Conservation (phyloP, 1,139 yeast species). For the Lizanozyma gosingica region DNA sequence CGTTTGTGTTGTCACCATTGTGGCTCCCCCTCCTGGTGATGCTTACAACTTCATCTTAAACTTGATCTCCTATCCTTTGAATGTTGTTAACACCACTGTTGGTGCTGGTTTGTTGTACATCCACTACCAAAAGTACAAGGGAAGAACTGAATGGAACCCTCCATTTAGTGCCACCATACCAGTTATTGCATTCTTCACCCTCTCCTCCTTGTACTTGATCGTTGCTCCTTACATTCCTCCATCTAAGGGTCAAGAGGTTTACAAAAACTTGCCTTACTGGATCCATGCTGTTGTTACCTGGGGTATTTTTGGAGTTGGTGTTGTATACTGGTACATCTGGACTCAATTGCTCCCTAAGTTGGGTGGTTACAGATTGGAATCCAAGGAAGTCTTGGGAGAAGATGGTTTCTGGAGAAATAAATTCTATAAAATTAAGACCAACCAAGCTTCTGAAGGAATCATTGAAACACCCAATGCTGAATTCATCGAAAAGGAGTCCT, state of each 20-base stretch:
- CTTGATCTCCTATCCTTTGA: constrained; percentile 42
- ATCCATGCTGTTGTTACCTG: constrained; percentile 77
- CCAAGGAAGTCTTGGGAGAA: constrained; percentile 53
- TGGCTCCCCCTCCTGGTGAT: constrained; percentile 44
- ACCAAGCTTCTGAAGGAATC: constrained; percentile 6
- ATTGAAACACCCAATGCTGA: background rate
- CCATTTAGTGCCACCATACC: constrained; percentile 63
- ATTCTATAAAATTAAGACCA: constrained; percentile 34
- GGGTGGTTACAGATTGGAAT: constrained; percentile 51
- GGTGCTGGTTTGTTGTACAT: constrained; percentile 34
- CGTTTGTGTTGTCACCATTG: constrained; percentile 35
- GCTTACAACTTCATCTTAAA: constrained; percentile 40
- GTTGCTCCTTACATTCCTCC: constrained; percentile 84
- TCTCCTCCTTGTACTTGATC: constrained; percentile 62
- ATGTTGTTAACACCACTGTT: constrained; percentile 40
- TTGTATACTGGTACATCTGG: constrained; percentile 65
- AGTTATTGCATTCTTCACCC: constrained; percentile 53
- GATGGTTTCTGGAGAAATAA: constrained; percentile 72
- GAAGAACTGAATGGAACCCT: constrained; percentile 59
- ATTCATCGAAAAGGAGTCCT: no score
- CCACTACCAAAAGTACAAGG: constrained; percentile 41
- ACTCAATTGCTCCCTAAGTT: constrained; percentile 47
- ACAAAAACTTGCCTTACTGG: constrained; percentile 63
- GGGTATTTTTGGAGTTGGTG: constrained; percentile 70
- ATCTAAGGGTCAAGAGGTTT: constrained; percentile 53